Evolutionary conservation across 306 rosid genomes (phyloP).

Genomic region (Vigna nakashimae): DNA sequence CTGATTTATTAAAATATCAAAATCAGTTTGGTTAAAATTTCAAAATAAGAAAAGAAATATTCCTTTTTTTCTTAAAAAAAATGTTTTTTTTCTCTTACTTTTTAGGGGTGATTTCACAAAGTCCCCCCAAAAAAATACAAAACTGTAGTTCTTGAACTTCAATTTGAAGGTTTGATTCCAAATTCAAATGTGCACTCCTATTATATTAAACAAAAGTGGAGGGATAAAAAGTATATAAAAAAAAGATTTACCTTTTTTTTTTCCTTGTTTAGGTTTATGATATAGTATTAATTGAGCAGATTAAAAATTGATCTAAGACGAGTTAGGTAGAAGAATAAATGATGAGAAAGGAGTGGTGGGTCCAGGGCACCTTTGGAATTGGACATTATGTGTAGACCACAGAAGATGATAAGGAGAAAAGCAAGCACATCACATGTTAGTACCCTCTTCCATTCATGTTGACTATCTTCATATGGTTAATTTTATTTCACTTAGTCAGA

Average conservation of each 20-base stretch:
- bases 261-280: neutral
- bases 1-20: too few species aligned
- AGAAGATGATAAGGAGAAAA: constrained; percentile 10
- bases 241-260: neutral
- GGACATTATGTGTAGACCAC: constrained; percentile 49
- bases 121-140: neutral
- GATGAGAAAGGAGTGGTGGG: constrained; percentile 48
- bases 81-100: neutral
- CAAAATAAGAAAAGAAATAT: too few species aligned
- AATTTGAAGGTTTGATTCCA: constrained; percentile 27
- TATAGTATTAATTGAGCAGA: neutral
- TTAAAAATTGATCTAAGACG: neutral
- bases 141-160: constrained; percentile 7
- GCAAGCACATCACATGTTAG: constrained; percentile 57
- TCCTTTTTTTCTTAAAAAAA: too few species aligned
- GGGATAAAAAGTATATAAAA: neutral
- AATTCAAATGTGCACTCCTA: neutral
- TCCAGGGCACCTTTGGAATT: constrained; percentile 42
- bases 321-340: constrained; percentile 35
- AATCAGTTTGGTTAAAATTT: too few species aligned
- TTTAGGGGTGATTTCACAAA: too few species aligned
- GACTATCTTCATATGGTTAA: constrained; percentile 13
- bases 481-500: constrained; percentile 36
- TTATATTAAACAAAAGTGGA: constrained; percentile 9
- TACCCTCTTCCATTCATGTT: constrained; percentile 26